Conservation (phyloP, 2,329 filamentous ascomycete genomes). For the Colletotrichum sidae region DNA sequence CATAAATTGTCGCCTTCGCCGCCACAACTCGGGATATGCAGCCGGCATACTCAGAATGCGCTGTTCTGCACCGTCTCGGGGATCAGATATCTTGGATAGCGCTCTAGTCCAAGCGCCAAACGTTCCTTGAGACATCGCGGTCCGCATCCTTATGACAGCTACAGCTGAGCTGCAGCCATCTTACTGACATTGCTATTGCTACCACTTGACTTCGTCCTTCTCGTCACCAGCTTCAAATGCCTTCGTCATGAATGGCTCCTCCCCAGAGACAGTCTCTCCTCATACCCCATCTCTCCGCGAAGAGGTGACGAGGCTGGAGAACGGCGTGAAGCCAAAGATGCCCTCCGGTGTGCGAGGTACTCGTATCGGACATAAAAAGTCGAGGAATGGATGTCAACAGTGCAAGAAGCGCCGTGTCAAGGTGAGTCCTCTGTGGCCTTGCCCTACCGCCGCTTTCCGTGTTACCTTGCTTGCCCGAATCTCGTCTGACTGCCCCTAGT, state of each 20-base stretch:
- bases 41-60: slow-evolving; percentile 22
- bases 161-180: too few species aligned
- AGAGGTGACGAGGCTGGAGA: slow-evolving; percentile 22
- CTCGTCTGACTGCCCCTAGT: slow-evolving; percentile 22
- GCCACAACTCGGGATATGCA: background rate
- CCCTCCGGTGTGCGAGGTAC: slow-evolving; percentile 21
- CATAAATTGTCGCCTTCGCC: too few species aligned
- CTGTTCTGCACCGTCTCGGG: slow-evolving; percentile 9
- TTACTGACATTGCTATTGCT: too few species aligned
- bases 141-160: background rate
- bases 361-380: slow-evolving; percentile 35
- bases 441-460: too few species aligned
- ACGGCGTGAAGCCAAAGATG: slow-evolving; percentile 4
- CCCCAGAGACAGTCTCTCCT: slow-evolving; percentile 6
- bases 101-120: slow-evolving; percentile 23
- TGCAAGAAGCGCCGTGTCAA: slow-evolving; percentile 35
- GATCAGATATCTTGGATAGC: slow-evolving; percentile 25
- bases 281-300: slow-evolving; percentile 27
- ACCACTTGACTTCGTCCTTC: background rate
- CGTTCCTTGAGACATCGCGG: slow-evolving; percentile 19
- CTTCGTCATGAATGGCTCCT: slow-evolving; percentile 22
- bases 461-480: too few species aligned
- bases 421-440: slow-evolving; percentile 13
- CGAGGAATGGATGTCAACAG: slow-evolving; percentile 34
- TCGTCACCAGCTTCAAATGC: background rate